Conservation (phyloP, 345 rosid genomes). For the Murraya koenigii region DNA sequence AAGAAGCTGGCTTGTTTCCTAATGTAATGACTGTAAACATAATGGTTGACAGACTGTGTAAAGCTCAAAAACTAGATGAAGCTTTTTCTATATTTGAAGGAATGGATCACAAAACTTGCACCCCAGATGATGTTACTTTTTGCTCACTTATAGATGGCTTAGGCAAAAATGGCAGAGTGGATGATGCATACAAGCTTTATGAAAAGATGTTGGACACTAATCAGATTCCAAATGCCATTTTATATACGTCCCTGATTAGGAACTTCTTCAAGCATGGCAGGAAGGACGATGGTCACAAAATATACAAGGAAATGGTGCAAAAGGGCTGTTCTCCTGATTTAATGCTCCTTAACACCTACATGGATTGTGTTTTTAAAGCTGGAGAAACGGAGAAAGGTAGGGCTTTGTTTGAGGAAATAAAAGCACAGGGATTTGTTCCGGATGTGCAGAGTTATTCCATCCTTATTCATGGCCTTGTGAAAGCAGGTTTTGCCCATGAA, state of each 20-base stretch:
- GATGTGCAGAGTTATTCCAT: constrained; percentile 81
- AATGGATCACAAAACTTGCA: constrained; percentile 73
- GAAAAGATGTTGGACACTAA: constrained; percentile 81
- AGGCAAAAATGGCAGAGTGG: constrained; percentile 89
- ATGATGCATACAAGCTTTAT: constrained; percentile 78
- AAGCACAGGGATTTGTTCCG: constrained; percentile 60
- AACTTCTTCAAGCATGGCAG: constrained; percentile 79
- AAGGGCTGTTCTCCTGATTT: constrained; percentile 72
- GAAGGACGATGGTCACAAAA: constrained; percentile 94
- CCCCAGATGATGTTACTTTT: constrained; percentile 75
- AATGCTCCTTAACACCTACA: constrained; percentile 76
- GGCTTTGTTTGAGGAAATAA: constrained; percentile 79
- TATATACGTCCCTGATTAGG: constrained; percentile 78
- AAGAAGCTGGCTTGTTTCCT: constrained; percentile 78
- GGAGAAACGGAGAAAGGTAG: constrained; percentile 85
- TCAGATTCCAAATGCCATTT: constrained; percentile 55
- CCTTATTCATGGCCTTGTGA: constrained; percentile 73
- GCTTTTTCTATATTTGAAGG: constrained; percentile 72
- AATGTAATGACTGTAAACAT: constrained; percentile 81
- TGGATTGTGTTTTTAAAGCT: constrained; percentile 93
- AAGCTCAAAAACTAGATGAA: constrained; percentile 80
- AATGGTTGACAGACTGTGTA: constrained; percentile 92
- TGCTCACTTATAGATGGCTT: constrained; percentile 91
- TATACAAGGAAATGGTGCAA: constrained; percentile 76
- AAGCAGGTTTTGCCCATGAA: constrained; percentile 83